Percentiles rank a stretch among this genome's conserved stretches.
phyloP scores from a whole-genome alignment of 2,329 filamentous ascomycete species.

The Drechslerella coelobrocha region DNA sequence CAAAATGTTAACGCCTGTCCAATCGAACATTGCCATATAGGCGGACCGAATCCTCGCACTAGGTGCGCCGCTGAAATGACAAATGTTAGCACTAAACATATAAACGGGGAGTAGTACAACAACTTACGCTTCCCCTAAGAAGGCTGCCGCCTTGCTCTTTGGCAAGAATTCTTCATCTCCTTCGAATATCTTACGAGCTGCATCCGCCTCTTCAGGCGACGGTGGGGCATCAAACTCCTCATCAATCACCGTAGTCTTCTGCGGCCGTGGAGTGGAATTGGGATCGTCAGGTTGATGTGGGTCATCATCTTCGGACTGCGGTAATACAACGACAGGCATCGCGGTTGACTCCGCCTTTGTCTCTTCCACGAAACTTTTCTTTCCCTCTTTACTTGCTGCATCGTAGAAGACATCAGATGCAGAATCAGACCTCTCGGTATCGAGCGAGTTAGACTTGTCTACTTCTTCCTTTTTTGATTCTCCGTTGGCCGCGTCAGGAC shows the following conservation, averaged over 20 bases:
- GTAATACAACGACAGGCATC: conserved; percentile 38
- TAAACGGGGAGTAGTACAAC: conserved; percentile 57
- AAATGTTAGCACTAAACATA: conserved; percentile 22
- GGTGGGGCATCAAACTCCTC: conserved; percentile 57
- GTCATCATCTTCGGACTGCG: conserved; percentile 51
- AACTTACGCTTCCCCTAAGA: conserved; percentile 74
- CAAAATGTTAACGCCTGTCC: conserved; percentile 79
- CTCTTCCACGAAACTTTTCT: conserved; percentile 36
- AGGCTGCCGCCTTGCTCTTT: conserved; percentile 81
- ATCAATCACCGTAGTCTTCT: conserved; percentile 21
- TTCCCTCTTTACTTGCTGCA: conserved; percentile 29
- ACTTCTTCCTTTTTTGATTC: conserved; percentile 10
- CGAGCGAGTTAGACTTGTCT: conserved; percentile 24
- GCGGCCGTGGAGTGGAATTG: conserved; percentile 19
- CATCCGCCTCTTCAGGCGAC: conserved; percentile 73
- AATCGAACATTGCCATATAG: conserved; percentile 94
- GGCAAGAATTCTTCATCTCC: conserved; percentile 81
- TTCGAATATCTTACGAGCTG: conserved; percentile 82
- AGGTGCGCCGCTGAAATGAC: conserved; percentile 59
- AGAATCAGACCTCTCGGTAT: conserved; percentile 37
- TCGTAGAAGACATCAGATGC: conserved; percentile 44
- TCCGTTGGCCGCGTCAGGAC: background rate
- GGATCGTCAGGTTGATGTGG: conserved; percentile 13
- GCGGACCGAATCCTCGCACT: conserved; percentile 69
- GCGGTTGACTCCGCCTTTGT: conserved; percentile 9